Conservation (phyloP, 495 filamentous ascomycete genomes). For the Halenospora varia region DNA sequence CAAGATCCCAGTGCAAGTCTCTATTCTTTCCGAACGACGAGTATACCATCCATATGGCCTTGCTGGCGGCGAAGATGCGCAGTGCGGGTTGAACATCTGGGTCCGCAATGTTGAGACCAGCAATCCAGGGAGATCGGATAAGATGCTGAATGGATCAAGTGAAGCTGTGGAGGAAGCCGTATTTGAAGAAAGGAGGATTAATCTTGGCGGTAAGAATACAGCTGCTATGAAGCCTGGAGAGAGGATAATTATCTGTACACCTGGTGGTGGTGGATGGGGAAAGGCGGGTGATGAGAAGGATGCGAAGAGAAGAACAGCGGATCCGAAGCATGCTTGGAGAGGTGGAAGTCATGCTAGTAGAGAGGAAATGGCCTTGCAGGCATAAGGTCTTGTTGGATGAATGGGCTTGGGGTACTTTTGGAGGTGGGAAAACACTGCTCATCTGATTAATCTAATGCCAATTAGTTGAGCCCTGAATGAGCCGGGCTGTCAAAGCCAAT, state of each 20-base stretch:
- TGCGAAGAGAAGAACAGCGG: constrained; percentile 30
- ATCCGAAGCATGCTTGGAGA: constrained; percentile 57
- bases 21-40: constrained; percentile 81
- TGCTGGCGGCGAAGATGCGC: constrained; percentile 76
- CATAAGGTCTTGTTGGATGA: constrained; percentile 21
- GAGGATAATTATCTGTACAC: constrained; percentile 72
- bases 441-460: no score
- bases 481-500: no score
- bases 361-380: constrained; percentile 48
- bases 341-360: constrained; percentile 55
- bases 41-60: constrained; percentile 89
- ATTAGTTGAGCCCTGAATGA: no score
- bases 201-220: constrained; percentile 91
- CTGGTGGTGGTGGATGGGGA: constrained; percentile 74
- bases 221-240: constrained; percentile 83
- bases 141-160: constrained; percentile 24
- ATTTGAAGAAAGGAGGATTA: constrained; percentile 66
- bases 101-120: constrained; percentile 59
- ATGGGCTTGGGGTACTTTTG: no score
- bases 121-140: constrained; percentile 39
- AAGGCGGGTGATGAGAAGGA: constrained; percentile 50
- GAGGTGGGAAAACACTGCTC: no score
- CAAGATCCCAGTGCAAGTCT: constrained; percentile 79
- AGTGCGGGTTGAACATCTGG: constrained; percentile 84
- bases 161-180: constrained; percentile 34